A percentile compares a stretch with the other conserved stretches of the same genome.
These are phyloP conservation scores for Phytophthora citricola DNA, from an alignment of 352 stramenopile species.

Conservation along the genomic window DNA sequence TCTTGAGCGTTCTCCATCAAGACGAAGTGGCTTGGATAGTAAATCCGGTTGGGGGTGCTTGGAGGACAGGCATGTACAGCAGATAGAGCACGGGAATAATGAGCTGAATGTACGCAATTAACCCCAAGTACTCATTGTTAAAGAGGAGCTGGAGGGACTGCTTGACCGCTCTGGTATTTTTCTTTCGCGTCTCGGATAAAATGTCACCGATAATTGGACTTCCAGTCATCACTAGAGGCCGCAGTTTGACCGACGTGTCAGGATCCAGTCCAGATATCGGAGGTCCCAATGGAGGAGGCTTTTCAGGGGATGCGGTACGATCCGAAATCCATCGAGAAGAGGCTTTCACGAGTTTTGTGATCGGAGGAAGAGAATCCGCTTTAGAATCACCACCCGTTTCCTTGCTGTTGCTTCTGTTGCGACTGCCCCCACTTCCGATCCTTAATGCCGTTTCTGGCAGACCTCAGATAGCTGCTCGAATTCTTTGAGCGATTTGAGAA, in stretches of 20 bases:
- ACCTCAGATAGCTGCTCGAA: background rate
- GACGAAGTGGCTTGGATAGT: conserved; percentile 34
- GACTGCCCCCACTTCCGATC: too few species aligned
- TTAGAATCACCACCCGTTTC: background rate
- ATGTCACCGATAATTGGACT: conserved; percentile 18
- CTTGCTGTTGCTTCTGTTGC: too few species aligned
- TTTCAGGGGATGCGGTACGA: background rate
- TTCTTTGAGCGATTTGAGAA: background rate
- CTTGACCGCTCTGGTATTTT: conserved; percentile 37
- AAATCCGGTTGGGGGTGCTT: conserved; percentile 26
- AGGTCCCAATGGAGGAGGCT: background rate
- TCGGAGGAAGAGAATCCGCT: background rate
- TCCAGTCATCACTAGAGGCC: conserved; percentile 12
- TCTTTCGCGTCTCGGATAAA: conserved; percentile 21
- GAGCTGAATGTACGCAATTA: conserved; percentile 39
- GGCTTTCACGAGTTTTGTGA: background rate
- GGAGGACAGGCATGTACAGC: conserved; percentile 35
- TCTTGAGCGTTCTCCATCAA: conserved; percentile 21
- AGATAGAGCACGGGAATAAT: conserved; percentile 42
- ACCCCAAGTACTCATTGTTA: conserved; percentile 44
- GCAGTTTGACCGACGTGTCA: conserved; percentile 19
- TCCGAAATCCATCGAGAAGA: background rate
- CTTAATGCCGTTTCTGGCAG: too few species aligned
- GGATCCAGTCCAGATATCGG: background rate
- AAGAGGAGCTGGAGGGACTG: conserved; percentile 49